Conservation (phyloP, 2,329 filamentous ascomycete genomes). For the Aspergillus proliferans region DNA sequence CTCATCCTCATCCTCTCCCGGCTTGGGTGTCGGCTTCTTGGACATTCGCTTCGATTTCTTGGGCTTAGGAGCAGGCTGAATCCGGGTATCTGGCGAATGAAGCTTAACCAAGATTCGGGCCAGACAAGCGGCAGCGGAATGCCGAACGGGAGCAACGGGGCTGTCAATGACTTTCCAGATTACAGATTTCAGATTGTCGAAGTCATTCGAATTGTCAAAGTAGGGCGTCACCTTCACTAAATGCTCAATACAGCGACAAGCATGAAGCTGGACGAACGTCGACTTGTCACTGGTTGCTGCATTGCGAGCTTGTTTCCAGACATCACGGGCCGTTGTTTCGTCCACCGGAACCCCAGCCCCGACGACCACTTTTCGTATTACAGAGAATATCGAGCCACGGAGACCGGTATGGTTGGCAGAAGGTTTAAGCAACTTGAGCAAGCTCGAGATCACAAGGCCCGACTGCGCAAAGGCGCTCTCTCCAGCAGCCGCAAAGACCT, state of each 20-base stretch:
- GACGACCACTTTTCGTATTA: conserved; percentile 67
- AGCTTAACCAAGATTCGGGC: conserved; percentile 76
- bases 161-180: conserved; percentile 86
- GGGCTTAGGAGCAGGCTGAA: conserved; percentile 50
- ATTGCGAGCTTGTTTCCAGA: conserved; percentile 85
- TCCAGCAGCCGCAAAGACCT: conserved; percentile 84
- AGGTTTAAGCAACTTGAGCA: conserved; percentile 74
- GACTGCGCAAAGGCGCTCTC: conserved; percentile 86
- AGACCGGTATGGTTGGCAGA: conserved; percentile 75
- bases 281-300: conserved; percentile 75
- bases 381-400: conserved; percentile 68
- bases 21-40: conserved; percentile 52
- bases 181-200: conserved; percentile 76
- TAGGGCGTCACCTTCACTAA: conserved; percentile 67
- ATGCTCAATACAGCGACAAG: conserved; percentile 71
- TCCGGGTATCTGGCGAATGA: conserved; percentile 58
- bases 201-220: conserved; percentile 84
- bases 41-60: conserved; percentile 70
- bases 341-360: conserved; percentile 75
- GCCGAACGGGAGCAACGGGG: conserved; percentile 65
- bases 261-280: conserved; percentile 68
- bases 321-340: conserved; percentile 75
- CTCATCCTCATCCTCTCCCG: conserved; percentile 66
- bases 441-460: conserved; percentile 62
- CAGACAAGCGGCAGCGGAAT: conserved; percentile 79